phyloP scores from a whole-genome alignment of 163 green algal species.

The Botryococcus braunii region DNA sequence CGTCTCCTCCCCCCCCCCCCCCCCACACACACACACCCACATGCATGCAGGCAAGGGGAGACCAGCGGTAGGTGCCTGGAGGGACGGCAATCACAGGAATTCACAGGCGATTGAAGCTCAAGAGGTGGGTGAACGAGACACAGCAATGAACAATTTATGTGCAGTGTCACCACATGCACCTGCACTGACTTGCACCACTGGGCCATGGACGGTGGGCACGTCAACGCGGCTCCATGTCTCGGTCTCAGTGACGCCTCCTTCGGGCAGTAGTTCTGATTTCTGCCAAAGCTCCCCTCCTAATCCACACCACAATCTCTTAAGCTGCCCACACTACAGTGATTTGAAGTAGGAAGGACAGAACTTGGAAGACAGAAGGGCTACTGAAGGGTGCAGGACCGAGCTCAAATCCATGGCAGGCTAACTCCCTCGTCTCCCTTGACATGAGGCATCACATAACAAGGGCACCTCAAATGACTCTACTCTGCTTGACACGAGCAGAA shows the following conservation, averaged over 20 bases:
- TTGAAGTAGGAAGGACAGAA: no score
- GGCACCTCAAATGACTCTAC: no score
- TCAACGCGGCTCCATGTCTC: conserved; percentile 36
- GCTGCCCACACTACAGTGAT: no score
- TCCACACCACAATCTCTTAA: neutral
- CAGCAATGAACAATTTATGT: neutral
- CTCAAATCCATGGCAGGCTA: no score
- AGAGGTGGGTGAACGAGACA: neutral
- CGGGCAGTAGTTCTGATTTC: conserved; percentile 4
- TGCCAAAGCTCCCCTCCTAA: conserved; percentile 41
- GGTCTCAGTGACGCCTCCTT: conserved; percentile 21
- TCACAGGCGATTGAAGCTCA: neutral
- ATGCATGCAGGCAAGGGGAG: neutral
- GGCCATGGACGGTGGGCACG: conserved; percentile 24
- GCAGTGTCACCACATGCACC: conserved; percentile 14
- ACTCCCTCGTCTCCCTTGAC: no score
- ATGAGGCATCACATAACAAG: no score
- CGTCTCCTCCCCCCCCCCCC: neutral
- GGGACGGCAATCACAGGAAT: neutral
- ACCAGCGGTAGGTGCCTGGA: neutral
- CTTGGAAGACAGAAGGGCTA: no score
- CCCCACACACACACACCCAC: neutral
- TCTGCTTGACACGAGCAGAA: no score
- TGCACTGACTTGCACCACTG: conserved; percentile 40
- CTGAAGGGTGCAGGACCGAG: no score